Evolutionary conservation across 2,329 filamentous ascomycete genomes (phyloP).

Genomic region (Tolypocladium pustulatum): DNA sequence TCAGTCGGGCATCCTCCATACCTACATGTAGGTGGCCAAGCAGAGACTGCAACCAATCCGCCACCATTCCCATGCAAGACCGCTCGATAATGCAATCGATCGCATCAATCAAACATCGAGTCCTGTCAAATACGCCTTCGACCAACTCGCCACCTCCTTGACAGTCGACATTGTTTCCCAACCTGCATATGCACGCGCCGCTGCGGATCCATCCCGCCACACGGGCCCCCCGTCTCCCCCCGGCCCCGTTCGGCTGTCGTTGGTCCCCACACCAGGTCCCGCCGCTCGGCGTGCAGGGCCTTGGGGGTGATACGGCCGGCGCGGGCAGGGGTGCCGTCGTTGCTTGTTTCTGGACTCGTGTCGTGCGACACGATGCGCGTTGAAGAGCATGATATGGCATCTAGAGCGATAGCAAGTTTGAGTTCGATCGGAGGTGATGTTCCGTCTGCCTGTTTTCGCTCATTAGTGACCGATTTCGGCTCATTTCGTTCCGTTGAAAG

Average conservation of each 20-base stretch:
- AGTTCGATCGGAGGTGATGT: no score
- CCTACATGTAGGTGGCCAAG: background rate
- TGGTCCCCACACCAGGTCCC: background rate
- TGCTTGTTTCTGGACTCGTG: background rate
- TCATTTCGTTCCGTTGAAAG: no score
- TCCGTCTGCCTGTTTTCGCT: no score
- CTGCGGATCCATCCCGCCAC: background rate
- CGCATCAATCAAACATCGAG: background rate
- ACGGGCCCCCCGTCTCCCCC: background rate
- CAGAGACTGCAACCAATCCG: background rate
- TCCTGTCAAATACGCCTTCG: background rate
- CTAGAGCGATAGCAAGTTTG: no score
- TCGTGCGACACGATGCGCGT: no score
- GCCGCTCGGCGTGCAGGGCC: background rate
- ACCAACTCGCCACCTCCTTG: background rate
- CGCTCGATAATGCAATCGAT: background rate
- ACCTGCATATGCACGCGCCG: background rate
- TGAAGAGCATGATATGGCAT: no score
- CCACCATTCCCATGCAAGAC: background rate
- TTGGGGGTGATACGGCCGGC: background rate
- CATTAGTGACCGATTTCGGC: no score
- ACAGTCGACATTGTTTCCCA: background rate
- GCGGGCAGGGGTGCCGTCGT: background rate
- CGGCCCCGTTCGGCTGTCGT: background rate
- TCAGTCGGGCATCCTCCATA: background rate